A percentile compares a stretch with the other conserved stretches of the same genome.
These are phyloP conservation scores for Escovopsis weberi DNA, from an alignment of 2,329 filamentous ascomycete species.

Conservation along the genomic window DNA sequence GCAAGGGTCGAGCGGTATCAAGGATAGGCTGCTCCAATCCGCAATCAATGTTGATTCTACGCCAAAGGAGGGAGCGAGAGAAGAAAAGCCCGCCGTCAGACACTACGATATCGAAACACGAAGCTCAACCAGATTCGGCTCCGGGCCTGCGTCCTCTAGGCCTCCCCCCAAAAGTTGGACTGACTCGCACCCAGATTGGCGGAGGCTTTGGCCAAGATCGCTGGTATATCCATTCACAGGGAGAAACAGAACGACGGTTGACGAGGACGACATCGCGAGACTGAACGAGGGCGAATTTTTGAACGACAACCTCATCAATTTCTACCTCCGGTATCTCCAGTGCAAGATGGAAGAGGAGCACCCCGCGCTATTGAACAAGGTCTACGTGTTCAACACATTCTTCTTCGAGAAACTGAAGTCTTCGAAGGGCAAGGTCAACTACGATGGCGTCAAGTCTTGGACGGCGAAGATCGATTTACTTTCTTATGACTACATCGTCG, in stretches of 20 bases:
- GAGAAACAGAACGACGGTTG: slow-evolving; percentile 48
- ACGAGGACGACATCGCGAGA: slow-evolving; percentile 57
- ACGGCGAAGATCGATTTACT: slow-evolving; percentile 77
- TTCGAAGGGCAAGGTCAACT: slow-evolving; percentile 53
- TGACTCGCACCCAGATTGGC: slow-evolving; percentile 34
- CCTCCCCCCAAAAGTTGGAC: slow-evolving; percentile 31
- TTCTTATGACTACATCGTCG: slow-evolving; percentile 72
- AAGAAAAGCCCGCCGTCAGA: neutral
- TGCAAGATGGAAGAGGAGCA: slow-evolving; percentile 38
- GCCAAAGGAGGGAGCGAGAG: neutral
- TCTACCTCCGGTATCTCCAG: slow-evolving; percentile 68
- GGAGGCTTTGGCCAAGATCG: slow-evolving; percentile 37
- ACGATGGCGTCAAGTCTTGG: slow-evolving; percentile 75
- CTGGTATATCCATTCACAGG: slow-evolving; percentile 46
- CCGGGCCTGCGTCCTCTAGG: slow-evolving; percentile 4
- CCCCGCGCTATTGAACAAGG: slow-evolving; percentile 42
- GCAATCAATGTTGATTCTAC: neutral
- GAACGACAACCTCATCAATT: slow-evolving; percentile 85
- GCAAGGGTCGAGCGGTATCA: slow-evolving; percentile 9
- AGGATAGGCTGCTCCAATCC: slow-evolving; percentile 12
- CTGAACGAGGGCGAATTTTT: slow-evolving; percentile 76
- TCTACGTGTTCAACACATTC: slow-evolving; percentile 87
- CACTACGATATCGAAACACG: slow-evolving; percentile 9
- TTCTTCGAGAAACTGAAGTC: slow-evolving; percentile 71
- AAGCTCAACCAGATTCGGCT: slow-evolving; percentile 12